phyloP scores from a whole-genome alignment of 73 alveolate genomes.

The Tetrahymena elliotti region DNA sequence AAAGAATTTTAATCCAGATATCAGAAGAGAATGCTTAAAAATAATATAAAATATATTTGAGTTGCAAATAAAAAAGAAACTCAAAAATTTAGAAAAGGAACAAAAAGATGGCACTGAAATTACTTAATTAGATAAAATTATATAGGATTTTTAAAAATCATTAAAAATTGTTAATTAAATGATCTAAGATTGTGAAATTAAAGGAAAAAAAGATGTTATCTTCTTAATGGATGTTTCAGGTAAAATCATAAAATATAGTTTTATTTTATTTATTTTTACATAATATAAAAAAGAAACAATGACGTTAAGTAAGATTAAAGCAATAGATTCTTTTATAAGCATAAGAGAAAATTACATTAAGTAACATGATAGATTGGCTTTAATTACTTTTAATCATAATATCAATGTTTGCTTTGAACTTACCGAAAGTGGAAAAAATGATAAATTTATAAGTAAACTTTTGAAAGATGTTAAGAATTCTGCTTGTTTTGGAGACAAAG shows the following conservation, averaged over 20 bases:
- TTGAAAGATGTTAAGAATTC: background rate
- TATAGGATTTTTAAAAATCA: background rate
- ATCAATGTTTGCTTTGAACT: background rate
- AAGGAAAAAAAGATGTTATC: background rate
- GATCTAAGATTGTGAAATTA: background rate
- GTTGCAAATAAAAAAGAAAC: background rate
- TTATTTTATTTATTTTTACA: background rate
- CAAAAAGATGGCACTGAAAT: background rate
- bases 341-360: background rate
- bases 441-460: background rate
- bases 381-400: background rate
- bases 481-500: background rate
- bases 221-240: background rate
- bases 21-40: background rate
- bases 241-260: background rate
- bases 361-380: background rate
- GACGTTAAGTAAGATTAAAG: background rate
- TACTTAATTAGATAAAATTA: background rate
- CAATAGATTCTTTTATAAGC: background rate
- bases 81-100: background rate
- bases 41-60: background rate
- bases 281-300: background rate
- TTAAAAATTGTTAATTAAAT: background rate
- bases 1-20: background rate
- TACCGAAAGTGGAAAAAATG: background rate